Conservation (phyloP, 306 rosid genomes). For the Abrus precatorius region DNA sequence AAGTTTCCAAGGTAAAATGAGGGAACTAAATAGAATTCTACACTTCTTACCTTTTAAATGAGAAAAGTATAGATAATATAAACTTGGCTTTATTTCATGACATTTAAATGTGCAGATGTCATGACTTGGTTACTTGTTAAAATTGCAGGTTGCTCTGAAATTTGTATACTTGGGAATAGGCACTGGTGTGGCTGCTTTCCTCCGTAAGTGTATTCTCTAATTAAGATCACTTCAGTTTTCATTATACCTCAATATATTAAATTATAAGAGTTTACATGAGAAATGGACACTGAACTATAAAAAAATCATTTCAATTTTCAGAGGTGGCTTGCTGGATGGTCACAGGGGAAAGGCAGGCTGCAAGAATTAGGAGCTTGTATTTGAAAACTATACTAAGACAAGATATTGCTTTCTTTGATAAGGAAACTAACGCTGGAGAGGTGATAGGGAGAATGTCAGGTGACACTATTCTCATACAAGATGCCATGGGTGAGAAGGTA, state of each 20-base stretch:
- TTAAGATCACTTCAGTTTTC: neutral
- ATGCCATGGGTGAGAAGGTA: slow-evolving; percentile 95
- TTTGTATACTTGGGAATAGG: slow-evolving; percentile 73
- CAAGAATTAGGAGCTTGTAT: slow-evolving; percentile 76
- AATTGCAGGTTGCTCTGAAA: slow-evolving; percentile 67
- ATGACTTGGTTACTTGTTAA: slow-evolving; percentile 34
- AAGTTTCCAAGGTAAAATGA: slow-evolving; percentile 56
- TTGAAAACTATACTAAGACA: slow-evolving; percentile 80
- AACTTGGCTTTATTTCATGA: neutral
- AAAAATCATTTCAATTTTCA: slow-evolving; percentile 43
- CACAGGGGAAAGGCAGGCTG: slow-evolving; percentile 90
- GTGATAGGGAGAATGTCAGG: slow-evolving; percentile 92
- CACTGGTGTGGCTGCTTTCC: slow-evolving; percentile 59
- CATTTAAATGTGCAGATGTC: neutral
- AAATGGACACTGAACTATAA: slow-evolving; percentile 1
- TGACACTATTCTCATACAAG: slow-evolving; percentile 88
- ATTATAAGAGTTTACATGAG: neutral
- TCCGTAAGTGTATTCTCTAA: slow-evolving; percentile 62
- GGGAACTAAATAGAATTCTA: neutral
- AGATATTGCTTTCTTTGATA: slow-evolving; percentile 79
- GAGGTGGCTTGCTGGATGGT: slow-evolving; percentile 90
- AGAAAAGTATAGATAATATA: neutral
- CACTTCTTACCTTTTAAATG: neutral
- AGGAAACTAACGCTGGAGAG: slow-evolving; percentile 84
- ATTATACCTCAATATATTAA: neutral